Evolutionary conservation across 1,284 basidiomycete species (phyloP).

Genomic region (Austroboletus niveus): DNA sequence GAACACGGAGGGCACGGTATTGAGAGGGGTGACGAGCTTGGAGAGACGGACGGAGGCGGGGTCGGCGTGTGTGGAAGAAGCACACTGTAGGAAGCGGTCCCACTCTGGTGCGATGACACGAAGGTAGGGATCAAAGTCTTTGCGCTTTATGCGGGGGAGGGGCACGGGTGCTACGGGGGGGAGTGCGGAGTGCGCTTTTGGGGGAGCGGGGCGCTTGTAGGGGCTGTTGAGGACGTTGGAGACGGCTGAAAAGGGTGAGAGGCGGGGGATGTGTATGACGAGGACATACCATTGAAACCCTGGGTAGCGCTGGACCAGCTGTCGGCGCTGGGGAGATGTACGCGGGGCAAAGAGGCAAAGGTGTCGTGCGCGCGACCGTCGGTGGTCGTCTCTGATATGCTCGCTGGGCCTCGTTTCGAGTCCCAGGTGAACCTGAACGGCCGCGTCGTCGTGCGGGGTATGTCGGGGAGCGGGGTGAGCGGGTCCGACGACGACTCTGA

Average conservation of each 20-base stretch:
- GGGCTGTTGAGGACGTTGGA: constrained; percentile 84
- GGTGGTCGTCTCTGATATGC: constrained; percentile 60
- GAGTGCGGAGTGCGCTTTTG: constrained; percentile 78
- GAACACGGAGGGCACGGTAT: constrained; percentile 79
- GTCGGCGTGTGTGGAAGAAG: constrained; percentile 43
- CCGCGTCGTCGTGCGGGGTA: constrained; percentile 38
- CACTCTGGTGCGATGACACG: constrained; percentile 74
- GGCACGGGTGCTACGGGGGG: constrained; percentile 70
- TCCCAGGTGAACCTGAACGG: constrained; percentile 72
- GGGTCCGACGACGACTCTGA: constrained; percentile 39
- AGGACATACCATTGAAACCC: constrained; percentile 69
- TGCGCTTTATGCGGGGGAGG: constrained; percentile 76
- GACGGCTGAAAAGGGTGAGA: constrained; percentile 45
- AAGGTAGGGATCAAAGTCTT: constrained; percentile 85
- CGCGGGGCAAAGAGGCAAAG: constrained; percentile 42
- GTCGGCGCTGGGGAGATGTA: constrained; percentile 42
- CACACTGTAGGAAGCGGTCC: constrained; percentile 62
- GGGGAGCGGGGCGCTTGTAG: constrained; percentile 78
- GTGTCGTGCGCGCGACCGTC: constrained; percentile 54
- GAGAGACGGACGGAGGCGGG: constrained; percentile 36
- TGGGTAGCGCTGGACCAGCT: constrained; percentile 77
- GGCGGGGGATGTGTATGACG: neutral
- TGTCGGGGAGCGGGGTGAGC: constrained; percentile 49
- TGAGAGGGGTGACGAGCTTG: constrained; percentile 64
- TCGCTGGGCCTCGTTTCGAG: constrained; percentile 56